Evolutionary conservation across 2,329 filamentous ascomycete species (phyloP).

Genomic region (Rugonectria rugulosa): DNA sequence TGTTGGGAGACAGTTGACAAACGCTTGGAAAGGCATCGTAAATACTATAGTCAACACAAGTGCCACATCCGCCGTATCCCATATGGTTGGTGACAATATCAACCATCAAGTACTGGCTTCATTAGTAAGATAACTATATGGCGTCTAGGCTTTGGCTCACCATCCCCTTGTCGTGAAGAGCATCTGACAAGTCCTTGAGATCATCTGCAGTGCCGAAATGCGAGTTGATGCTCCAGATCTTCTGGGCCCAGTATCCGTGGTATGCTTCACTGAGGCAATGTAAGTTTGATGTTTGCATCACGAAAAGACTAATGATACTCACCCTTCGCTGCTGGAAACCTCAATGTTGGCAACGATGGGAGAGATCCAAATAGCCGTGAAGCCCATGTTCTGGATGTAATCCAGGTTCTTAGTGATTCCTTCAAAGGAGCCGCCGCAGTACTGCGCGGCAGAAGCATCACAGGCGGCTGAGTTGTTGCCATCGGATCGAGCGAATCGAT

Average conservation of each 20-base stretch:
- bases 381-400: conserved; percentile 28
- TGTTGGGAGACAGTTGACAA: background rate
- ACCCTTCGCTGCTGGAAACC: conserved; percentile 15
- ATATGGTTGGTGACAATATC: conserved; percentile 28
- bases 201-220: conserved; percentile 24
- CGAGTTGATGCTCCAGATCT: conserved; percentile 23
- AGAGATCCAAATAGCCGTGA: conserved; percentile 27
- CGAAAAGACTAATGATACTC: background rate
- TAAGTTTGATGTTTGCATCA: background rate
- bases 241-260: conserved; percentile 26
- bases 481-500: conserved; percentile 24
- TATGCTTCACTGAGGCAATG: conserved; percentile 17
- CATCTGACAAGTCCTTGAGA: conserved; percentile 21
- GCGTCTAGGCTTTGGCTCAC: background rate
- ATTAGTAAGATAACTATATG: background rate
- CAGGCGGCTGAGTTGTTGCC: conserved; percentile 11
- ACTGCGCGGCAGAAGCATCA: conserved; percentile 14
- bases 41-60: conserved; percentile 22
- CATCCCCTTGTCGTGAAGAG: conserved; percentile 24
- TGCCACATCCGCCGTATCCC: conserved; percentile 24
- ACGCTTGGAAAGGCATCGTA: conserved; percentile 22
- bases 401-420: conserved; percentile 24
- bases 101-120: conserved; percentile 21
- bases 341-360: conserved; percentile 27
- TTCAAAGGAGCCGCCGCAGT: conserved; percentile 24